Conservation (phyloP, 192 early-diverging fungal species). For the Coemansia aciculifera region DNA sequence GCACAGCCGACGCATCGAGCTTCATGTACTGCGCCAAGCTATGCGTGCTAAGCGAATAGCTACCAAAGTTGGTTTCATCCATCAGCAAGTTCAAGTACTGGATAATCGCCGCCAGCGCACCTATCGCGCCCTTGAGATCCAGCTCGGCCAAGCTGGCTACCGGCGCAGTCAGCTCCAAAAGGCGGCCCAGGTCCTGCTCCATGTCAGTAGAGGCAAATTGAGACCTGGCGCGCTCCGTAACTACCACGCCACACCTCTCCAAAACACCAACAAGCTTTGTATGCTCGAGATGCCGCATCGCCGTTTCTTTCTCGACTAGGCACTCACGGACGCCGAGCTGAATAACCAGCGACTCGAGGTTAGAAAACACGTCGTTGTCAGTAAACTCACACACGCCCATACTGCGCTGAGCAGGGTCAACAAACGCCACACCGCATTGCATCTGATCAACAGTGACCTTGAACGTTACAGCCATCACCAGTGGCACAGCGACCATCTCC, state of each 20-base stretch:
- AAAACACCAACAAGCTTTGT: slow-evolving; percentile 70
- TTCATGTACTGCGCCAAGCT: slow-evolving; percentile 89
- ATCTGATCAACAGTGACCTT: slow-evolving; percentile 31
- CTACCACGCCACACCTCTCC: slow-evolving; percentile 73
- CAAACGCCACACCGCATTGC: slow-evolving; percentile 75
- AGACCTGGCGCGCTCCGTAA: slow-evolving; percentile 58
- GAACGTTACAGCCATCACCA: slow-evolving; percentile 79
- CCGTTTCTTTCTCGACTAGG: slow-evolving; percentile 62
- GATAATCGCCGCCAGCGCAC: slow-evolving; percentile 28
- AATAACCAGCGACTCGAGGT: slow-evolving; percentile 90
- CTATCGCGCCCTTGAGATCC: slow-evolving; percentile 34
- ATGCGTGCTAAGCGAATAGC: slow-evolving; percentile 69
- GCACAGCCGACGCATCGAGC: slow-evolving; percentile 86
- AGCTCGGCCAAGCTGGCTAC: slow-evolving; percentile 67
- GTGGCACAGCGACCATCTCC: slow-evolving; percentile 71
- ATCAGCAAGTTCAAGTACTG: slow-evolving; percentile 61
- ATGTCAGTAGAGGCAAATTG: slow-evolving; percentile 77
- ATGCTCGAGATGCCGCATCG: slow-evolving; percentile 65
- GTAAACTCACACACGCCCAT: slow-evolving; percentile 87
- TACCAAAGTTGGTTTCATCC: slow-evolving; percentile 78
- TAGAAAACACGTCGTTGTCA: slow-evolving; percentile 91
- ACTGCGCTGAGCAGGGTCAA: slow-evolving; percentile 78
- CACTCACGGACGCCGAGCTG: slow-evolving; percentile 95
- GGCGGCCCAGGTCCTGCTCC: slow-evolving; percentile 82
- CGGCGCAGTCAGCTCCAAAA: slow-evolving; percentile 68